Base-by-base conservation (phyloP, 495 filamentous ascomycete species). In the Schizothecium vesticola region DNA sequence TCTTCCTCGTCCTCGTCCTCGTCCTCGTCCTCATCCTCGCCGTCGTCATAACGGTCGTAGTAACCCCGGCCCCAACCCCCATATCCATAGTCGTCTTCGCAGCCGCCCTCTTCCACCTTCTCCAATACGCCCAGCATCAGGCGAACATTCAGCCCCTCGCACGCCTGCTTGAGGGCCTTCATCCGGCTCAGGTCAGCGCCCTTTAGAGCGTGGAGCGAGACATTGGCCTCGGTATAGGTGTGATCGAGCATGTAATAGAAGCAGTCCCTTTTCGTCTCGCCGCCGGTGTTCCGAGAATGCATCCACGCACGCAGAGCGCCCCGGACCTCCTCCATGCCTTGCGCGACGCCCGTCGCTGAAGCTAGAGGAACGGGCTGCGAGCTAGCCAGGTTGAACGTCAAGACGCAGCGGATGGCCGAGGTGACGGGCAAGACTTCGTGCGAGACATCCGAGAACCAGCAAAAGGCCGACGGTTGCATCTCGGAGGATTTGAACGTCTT, bases 361-460 rank as follows among this genome's bases (percentile, higher is more conserved):
- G 64, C 68, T 29, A 33, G 72, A 56, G 22, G 72, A 56, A 21
- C 56, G 51, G 69, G 12, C 2, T 74, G 65, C 7, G 73, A 61
- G 9, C 73, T 25, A 13, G 81, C 78, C 22, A 89, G 78, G 68
- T 87, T 89, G 73, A 86, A 89, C 0, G 82, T 84, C 21, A 88
- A 70, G 22, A 86, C 84, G 61, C 82, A 77, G 9, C 85, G 82
- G 68, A 80, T 79, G 8, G 86, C 86, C 12, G 79, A 79, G 9
- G 65, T 79, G 12, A 88, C 81, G 3, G 81, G 81, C 36, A 79
- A 74, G 31, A 87, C 79, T 68, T 85, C 82, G 68, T 88, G 86
- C 4, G 72, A 74, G 16, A 88, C 84, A 70, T 88, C 84, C 0
- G 84, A 79, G 73, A 83, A 86, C 80, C 85, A 87, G 58, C 81